Evolutionary conservation across 2,329 filamentous ascomycete species (phyloP).

Genomic region (Neonectria magnoliae): DNA sequence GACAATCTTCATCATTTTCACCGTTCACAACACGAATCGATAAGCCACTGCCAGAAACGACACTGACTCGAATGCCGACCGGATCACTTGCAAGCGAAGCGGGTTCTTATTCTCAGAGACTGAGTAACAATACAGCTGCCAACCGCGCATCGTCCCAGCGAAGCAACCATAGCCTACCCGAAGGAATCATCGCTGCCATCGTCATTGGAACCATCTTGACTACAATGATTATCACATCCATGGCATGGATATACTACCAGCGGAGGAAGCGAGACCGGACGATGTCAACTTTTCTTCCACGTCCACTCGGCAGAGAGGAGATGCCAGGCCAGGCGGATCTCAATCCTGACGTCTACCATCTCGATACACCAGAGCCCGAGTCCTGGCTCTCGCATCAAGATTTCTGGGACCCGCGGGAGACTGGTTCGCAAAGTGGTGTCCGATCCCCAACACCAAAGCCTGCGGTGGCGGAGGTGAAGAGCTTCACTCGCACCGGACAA

Average conservation of each 20-base stretch:
- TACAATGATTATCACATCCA: neutral
- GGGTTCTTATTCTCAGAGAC: constrained; percentile 3
- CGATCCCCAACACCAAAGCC: constrained; percentile 38
- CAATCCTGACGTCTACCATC: constrained; percentile 12
- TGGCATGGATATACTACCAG: constrained; percentile 27
- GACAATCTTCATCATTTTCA: neutral
- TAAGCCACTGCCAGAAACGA: neutral
- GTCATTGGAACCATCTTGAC: constrained; percentile 26
- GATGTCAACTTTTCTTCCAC: neutral
- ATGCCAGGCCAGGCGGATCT: constrained; percentile 12
- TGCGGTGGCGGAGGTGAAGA: constrained; percentile 38
- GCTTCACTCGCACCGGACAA: constrained; percentile 35
- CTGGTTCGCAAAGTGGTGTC: constrained; percentile 30
- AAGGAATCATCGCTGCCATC: constrained; percentile 34
- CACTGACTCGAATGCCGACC: neutral
- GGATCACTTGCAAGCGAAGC: neutral
- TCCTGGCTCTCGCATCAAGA: constrained; percentile 28
- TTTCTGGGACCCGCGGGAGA: constrained; percentile 32
- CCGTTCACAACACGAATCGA: neutral
- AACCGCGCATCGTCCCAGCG: neutral
- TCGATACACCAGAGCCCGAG: constrained; percentile 15
- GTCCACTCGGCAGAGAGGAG: constrained; percentile 1
- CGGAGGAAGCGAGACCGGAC: constrained; percentile 15
- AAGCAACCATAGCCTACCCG: constrained; percentile 11
- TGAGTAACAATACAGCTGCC: neutral